These are phyloP conservation scores for Guyanaporus albipodus DNA, from an alignment of 768 basidiomycete species.

Conservation along the genomic window DNA sequence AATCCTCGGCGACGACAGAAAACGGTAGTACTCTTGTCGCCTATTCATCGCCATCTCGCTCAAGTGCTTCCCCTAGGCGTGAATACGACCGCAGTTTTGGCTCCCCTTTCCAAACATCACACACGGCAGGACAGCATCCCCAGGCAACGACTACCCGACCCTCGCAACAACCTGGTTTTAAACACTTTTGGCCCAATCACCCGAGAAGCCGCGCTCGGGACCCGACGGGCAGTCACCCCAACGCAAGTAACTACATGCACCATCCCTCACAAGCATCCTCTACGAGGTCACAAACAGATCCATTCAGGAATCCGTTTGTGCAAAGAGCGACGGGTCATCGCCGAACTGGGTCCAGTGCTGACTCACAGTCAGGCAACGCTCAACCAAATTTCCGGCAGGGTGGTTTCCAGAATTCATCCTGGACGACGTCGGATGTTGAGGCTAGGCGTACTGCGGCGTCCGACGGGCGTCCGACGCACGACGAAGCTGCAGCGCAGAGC, in stretches of 20 bases:
- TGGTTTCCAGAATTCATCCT: slow-evolving; percentile 5
- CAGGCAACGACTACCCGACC: slow-evolving; percentile 29
- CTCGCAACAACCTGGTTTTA: slow-evolving; percentile 24
- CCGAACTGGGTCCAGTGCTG: background rate
- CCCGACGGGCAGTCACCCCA: slow-evolving; percentile 4
- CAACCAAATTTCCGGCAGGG: background rate
- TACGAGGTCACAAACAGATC: slow-evolving; percentile 12
- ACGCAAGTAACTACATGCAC: slow-evolving; percentile 9
- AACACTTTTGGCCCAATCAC: slow-evolving; percentile 26
- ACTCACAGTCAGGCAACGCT: background rate
- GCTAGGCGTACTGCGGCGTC: slow-evolving; percentile 1
- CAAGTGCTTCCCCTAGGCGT: slow-evolving; percentile 15
- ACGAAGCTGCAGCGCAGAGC: slow-evolving; percentile 25
- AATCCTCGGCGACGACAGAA: slow-evolving; percentile 42
- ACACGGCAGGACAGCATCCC: slow-evolving; percentile 19
- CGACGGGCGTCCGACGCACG: slow-evolving; percentile 13
- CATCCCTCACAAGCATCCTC: slow-evolving; percentile 6
- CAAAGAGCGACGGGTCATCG: slow-evolving; percentile 27
- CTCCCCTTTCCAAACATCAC: slow-evolving; percentile 8
- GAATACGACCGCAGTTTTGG: slow-evolving; percentile 29
- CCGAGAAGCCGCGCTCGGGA: slow-evolving; percentile 21
- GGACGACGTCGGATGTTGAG: slow-evolving; percentile 7
- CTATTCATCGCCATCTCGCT: background rate
- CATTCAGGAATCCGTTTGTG: slow-evolving; percentile 24
- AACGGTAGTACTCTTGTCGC: slow-evolving; percentile 30